Percentiles rank a stretch among this genome's conserved stretches.
Evolutionary conservation across 306 rosid species (phyloP).

Genomic region (Calophaca sinica): DNA sequence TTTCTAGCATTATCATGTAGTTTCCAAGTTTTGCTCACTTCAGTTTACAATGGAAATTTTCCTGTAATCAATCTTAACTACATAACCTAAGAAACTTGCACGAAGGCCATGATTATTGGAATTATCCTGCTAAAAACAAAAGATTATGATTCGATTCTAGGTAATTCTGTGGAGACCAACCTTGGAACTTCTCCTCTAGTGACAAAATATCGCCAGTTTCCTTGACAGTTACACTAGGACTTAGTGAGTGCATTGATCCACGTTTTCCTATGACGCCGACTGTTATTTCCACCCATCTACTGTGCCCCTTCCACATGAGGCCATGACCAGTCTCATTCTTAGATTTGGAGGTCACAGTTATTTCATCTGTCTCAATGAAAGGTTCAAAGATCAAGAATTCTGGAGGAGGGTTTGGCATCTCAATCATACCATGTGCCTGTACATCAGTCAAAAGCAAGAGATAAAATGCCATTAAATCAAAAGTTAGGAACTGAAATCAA

Average conservation of each 20-base stretch:
- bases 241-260: conserved; percentile 84
- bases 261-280: conserved; percentile 86
- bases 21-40: too few species aligned
- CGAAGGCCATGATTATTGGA: neutral
- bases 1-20: conserved; percentile 10
- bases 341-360: conserved; percentile 64
- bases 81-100: conserved; percentile 15
- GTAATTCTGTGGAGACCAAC: conserved; percentile 49
- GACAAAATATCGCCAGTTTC: conserved; percentile 96
- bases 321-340: conserved; percentile 54
- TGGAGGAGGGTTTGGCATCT: conserved; percentile 95
- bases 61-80: neutral
- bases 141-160: conserved; percentile 1
- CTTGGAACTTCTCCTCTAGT: conserved; percentile 97
- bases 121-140: conserved; percentile 9
- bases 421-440: conserved; percentile 86
- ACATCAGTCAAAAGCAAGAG: conserved; percentile 29
- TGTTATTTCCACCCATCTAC: conserved; percentile 98
- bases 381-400: conserved; percentile 87
- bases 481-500: conserved; percentile 11
- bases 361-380: conserved; percentile 92
- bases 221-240: conserved; percentile 92
- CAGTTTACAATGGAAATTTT: neutral
- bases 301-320: conserved; percentile 81
- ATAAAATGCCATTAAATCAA: conserved; percentile 35